A percentile compares a stretch with the other conserved stretches of the same genome.
Conservation (phyloP, 2,329 filamentous ascomycete genomes). For the Chrysoporthe deuterocubensis region DNA sequence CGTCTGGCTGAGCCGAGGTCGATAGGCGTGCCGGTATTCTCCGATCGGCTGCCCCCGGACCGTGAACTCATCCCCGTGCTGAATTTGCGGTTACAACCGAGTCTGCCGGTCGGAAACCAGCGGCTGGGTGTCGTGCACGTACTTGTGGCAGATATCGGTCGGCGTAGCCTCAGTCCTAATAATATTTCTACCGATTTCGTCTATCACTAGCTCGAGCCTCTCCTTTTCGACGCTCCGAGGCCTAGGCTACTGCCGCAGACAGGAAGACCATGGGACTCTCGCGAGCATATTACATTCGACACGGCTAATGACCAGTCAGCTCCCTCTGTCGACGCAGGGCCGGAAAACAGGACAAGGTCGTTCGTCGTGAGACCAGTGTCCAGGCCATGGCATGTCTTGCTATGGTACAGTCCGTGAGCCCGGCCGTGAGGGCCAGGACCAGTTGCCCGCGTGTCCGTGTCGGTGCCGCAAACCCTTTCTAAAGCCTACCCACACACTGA, state of each 20-base stretch:
- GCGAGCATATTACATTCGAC: neutral
- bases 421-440: neutral
- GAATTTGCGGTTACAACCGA: neutral
- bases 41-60: neutral
- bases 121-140: no score
- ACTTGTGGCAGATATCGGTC: neutral
- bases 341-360: neutral
- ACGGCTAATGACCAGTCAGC: neutral
- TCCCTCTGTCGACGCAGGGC: neutral
- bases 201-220: constrained; percentile 5
- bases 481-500: neutral
- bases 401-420: neutral
- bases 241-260: neutral
- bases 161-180: neutral
- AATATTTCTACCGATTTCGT: constrained; percentile 22
- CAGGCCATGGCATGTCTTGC: neutral
- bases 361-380: neutral
- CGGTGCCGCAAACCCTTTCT: neutral
- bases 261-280: neutral
- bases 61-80: neutral
- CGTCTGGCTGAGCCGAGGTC: constrained; percentile 15
- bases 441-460: neutral
- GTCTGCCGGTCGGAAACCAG: neutral
- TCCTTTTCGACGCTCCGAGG: neutral
- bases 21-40: constrained; percentile 4